phyloP scores from a whole-genome alignment of 306 rosid species.

The Prunus padus region DNA sequence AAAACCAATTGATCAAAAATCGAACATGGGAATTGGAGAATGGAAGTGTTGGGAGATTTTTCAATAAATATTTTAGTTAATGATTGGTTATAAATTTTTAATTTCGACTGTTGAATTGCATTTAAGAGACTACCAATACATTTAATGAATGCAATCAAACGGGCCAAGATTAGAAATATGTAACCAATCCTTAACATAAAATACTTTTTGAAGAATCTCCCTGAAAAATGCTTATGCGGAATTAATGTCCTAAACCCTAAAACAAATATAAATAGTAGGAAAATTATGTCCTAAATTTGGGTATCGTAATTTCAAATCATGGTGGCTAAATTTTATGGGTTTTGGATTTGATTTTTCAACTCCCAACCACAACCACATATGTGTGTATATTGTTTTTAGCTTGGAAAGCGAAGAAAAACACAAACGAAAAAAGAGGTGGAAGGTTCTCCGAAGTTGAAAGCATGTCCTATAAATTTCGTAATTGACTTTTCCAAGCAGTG shows the following conservation, averaged over 20 bases:
- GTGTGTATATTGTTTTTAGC: background rate
- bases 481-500: slow-evolving; percentile 1
- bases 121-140: rapidly evolving
- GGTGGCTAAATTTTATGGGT: background rate
- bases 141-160: too few species aligned
- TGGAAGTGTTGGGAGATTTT: too few species aligned
- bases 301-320: background rate
- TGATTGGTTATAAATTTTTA: too few species aligned
- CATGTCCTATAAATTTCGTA: background rate
- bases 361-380: background rate
- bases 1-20: background rate
- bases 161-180: too few species aligned
- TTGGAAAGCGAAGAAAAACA: background rate
- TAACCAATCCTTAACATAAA: too few species aligned
- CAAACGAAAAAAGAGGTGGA: background rate
- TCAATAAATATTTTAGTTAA: too few species aligned
- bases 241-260: too few species aligned
- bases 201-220: too few species aligned
- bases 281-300: too few species aligned
- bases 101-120: too few species aligned
- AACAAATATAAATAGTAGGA: too few species aligned
- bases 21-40: too few species aligned
- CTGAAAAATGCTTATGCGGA: rapidly evolving
- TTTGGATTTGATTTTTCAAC: background rate
- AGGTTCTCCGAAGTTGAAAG: slow-evolving; percentile 1